Evolutionary conservation across 176 grass and related monocot species (phyloP).

Genomic region (Avena eriantha): DNA sequence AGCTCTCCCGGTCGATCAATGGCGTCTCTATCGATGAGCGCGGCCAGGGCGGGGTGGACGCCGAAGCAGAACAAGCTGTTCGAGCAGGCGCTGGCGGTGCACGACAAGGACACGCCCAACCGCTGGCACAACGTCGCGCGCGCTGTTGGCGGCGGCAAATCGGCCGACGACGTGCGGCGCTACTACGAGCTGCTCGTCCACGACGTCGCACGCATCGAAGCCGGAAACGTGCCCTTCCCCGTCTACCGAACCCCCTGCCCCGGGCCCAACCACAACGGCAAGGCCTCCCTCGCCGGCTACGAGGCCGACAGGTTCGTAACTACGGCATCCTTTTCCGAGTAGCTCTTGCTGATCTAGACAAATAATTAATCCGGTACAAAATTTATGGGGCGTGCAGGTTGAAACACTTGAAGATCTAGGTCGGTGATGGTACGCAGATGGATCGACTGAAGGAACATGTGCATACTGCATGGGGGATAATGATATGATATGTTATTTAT

Average conservation of each 20-base stretch:
- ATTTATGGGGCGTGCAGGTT: neutral
- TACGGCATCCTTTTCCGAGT: neutral
- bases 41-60: neutral
- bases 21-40: neutral
- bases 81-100: slow-evolving; percentile 10
- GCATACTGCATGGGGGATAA: neutral
- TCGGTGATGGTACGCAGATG: neutral
- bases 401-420: neutral
- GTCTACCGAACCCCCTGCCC: neutral
- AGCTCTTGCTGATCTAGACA: neutral
- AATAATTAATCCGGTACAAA: neutral
- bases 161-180: neutral
- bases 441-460: neutral
- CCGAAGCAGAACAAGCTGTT: slow-evolving; percentile 1
- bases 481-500: neutral
- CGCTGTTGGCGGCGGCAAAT: neutral
- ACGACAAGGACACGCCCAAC: neutral
- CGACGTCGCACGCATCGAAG: neutral
- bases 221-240: neutral
- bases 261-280: neutral
- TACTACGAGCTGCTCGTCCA: slow-evolving; percentile 8
- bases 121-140: slow-evolving; percentile 1
- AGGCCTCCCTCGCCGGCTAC: neutral
- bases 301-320: slow-evolving; percentile 1
- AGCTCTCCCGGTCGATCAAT: neutral